Evolutionary conservation across 352 stramenopile species (phyloP).

Genomic region (Albugo laibachii): DNA sequence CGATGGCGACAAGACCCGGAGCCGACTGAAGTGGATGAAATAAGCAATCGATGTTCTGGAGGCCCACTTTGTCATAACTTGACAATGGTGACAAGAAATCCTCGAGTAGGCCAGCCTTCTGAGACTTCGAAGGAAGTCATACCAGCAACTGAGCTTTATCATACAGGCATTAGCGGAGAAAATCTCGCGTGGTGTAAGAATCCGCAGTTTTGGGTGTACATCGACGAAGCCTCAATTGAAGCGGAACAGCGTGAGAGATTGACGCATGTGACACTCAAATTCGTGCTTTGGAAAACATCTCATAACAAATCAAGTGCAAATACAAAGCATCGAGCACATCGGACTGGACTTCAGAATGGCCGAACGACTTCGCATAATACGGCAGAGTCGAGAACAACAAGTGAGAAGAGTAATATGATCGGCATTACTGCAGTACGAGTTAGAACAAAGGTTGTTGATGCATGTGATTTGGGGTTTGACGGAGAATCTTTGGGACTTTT

Average conservation of each 20-base stretch:
- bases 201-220: conserved; percentile 70
- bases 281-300: conserved; percentile 49
- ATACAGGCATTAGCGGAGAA: too few relatives aligned
- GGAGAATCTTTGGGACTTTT: too few relatives aligned
- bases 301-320: conserved; percentile 14
- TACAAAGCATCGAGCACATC: neutral
- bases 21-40: conserved; percentile 5
- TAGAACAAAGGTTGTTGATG: neutral
- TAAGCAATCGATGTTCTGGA: conserved; percentile 42
- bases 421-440: conserved; percentile 31
- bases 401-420: conserved; percentile 38
- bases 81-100: conserved; percentile 1
- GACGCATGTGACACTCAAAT: conserved; percentile 41
- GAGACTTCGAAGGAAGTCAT: neutral
- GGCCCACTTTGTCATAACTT: conserved; percentile 40
- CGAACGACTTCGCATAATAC: neutral
- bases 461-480: too few relatives aligned
- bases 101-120: conserved; percentile 18
- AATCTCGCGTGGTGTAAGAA: conserved; percentile 73
- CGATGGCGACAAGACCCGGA: conserved; percentile 35
- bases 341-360: too few relatives aligned
- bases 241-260: conserved; percentile 14
- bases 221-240: conserved; percentile 12
- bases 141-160: too few relatives aligned
- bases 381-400: conserved; percentile 25